Base-by-base conservation (phyloP, 2,329 filamentous ascomycete species). In the Hypoxylon sp. region DNA sequence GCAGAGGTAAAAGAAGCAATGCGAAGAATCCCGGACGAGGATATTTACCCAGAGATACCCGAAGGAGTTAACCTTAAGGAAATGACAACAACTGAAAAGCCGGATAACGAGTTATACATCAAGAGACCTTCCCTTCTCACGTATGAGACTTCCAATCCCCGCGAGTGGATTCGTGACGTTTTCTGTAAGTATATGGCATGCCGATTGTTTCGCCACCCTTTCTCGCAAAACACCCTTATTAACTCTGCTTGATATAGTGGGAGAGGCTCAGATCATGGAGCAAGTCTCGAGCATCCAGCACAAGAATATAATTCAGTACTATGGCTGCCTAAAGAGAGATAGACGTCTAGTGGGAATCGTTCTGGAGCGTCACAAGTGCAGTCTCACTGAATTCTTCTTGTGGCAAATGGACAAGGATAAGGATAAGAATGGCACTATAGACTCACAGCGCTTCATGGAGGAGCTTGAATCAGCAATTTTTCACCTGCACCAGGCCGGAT, bases 11-110 rank as follows among this genome's bases (percentile, higher is more conserved):
- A 55, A 64, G 58, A 60, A 47, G 57, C 58, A 42, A 37, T 70
- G 55, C 44, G 48, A 58, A 63, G 56, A 56, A 52, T 71, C 47
- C 68, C 68, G 47, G 68, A 71, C 46, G 51, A 54, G 19, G 65
- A 69, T 55, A 67, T 71, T 46, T 69, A 71, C 60, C 68, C 68
- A 39, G 55, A 64, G 47, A 63, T 71, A 61, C 66, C 65, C 50
- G 56, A 61, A 65, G 68, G 51, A 50, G 37, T 57, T 19, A 61
- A 35, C 44, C 54, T 65, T 11, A 68, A 51, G 46, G 55, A 39
- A 35, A 59, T 56, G 17, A 31, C 47, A 56, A 55, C 14, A 56
- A 48, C 17, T 44, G 53, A 52, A 14, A 63, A 37, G 22, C 54
- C 65, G 3, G 42, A 66, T 57, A 47, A 54, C 46, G 46, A 63